Evolutionary conservation across 805 yeast genomes (phyloP).

Genomic region (Kregervanrija pseudodelftensis): DNA sequence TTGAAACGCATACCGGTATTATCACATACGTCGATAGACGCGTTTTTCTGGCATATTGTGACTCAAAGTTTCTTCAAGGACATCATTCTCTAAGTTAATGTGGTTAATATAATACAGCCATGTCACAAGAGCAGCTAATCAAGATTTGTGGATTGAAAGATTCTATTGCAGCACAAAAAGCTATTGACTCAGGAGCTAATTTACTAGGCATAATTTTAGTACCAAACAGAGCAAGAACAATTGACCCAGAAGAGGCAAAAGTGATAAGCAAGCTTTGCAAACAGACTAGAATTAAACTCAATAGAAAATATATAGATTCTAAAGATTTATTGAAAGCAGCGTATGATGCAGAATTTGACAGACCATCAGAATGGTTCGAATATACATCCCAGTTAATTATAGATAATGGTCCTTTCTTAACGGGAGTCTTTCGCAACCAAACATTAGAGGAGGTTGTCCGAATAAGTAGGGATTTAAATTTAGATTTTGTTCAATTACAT

Average conservation of each 20-base stretch:
- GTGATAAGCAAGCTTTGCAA: constrained; percentile 32
- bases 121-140: constrained; percentile 32
- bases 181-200: constrained; percentile 67
- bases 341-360: constrained; percentile 12
- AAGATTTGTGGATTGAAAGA: constrained; percentile 82
- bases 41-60: background rate
- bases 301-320: constrained; percentile 17
- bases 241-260: constrained; percentile 39
- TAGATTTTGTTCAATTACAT: constrained; percentile 85
- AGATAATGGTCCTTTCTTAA: constrained; percentile 56
- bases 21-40: background rate
- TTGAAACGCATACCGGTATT: too few species aligned
- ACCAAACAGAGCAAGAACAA: constrained; percentile 72
- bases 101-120: too few species aligned
- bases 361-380: constrained; percentile 29
- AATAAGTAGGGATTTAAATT: constrained; percentile 34
- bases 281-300: constrained; percentile 17
- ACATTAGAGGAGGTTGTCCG: constrained; percentile 50
- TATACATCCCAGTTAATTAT: constrained; percentile 19
- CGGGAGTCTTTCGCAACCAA: constrained; percentile 90
- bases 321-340: constrained; percentile 17
- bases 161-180: constrained; percentile 59
- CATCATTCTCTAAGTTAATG: background rate
- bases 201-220: constrained; percentile 82
- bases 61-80: too few species aligned